Evolutionary conservation across 1,284 basidiomycete species (phyloP).

Genomic region (Thecaphora thlaspeos): DNA sequence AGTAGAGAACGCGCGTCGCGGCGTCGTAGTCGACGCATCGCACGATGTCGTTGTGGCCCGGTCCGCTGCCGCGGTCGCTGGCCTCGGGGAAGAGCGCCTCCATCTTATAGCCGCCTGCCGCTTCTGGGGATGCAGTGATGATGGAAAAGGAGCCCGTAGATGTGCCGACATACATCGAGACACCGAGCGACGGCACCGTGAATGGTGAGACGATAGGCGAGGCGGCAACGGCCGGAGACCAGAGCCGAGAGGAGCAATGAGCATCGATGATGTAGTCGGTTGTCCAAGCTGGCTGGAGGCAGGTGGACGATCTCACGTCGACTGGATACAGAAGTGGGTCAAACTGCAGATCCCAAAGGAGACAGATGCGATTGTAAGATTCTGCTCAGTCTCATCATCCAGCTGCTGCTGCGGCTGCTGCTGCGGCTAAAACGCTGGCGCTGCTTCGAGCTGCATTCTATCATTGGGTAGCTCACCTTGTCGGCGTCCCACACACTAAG

Average conservation of each 20-base stretch:
- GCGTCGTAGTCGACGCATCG: conserved; percentile 35
- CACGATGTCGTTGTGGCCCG: conserved; percentile 46
- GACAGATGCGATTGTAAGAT: not conserved
- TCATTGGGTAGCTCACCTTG: conserved; percentile 10
- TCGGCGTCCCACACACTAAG: conserved; percentile 50
- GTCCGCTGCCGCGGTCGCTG: conserved; percentile 16
- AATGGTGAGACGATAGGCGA: no score
- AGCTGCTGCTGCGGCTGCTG: no score
- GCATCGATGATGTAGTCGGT: conserved; percentile 55
- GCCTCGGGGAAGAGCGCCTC: conserved; percentile 28
- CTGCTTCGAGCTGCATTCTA: no score
- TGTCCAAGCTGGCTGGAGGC: conserved; percentile 41
- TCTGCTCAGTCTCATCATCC: no score
- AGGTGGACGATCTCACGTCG: conserved; percentile 35
- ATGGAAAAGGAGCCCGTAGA: conserved; percentile 26
- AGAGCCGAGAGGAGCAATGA: not conserved
- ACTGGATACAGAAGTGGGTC: conserved; percentile 32
- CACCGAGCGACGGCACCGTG: not conserved
- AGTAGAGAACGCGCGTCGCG: conserved; percentile 24
- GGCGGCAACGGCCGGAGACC: no score
- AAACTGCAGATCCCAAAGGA: conserved; percentile 11
- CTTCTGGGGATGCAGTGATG: conserved; percentile 2
- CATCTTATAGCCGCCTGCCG: conserved; percentile 10
- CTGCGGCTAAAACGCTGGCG: no score
- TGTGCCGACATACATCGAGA: conserved; percentile 27